Base-by-base conservation (phyloP, 2,329 filamentous ascomycete species). In the Trichothecium roseum region DNA sequence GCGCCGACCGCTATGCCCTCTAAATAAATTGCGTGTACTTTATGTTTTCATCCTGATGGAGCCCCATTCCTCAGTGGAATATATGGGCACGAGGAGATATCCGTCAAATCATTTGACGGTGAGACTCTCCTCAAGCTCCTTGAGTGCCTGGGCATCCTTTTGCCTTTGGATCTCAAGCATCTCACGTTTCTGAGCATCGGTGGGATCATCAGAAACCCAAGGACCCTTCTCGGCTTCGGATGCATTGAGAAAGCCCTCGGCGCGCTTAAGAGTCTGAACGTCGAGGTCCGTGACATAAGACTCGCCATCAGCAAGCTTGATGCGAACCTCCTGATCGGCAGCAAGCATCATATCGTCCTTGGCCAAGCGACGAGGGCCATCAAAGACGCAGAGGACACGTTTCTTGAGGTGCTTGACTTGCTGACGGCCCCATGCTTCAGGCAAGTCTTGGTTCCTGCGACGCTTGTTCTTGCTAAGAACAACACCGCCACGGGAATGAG, bases 261-360 rank as follows among this genome's bases (percentile, higher is more conserved):
- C 86, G 22, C 89, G 76, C 57, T 83, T 81, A 54, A 96, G 59
- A 2, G 88, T 95, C 64, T 91, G 81, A 34, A 95, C 76, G 52
- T 96, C 91, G 30, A 98, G 69, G 53, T 96, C 91, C 6, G 89
- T 96, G 28, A 95, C 80, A 54, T 94, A 96, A 2, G 75, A 71
- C 50, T 82, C 78, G 51, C 75, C 75, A 52, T 85, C 81, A 17
- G 74, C 74, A 14, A 95, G 70, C 57, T 78, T 78, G 57, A 94
- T 70, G 52, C 89, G 85, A 27, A 96, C 86, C 62, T 98, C 91
- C 51, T 91, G 88, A 49, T 94, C 87, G 13, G 84, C 87, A 47
- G 88, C 86, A 34, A 98, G 78, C 87, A 95, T 94, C 86, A 96
- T 91, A 62, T 98, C 91, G 54, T 98, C 91, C 66, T 96, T 96